These are phyloP conservation scores for Scalesia atractyloides DNA, from an alignment of 129 eudicot genomes.

Conservation along the genomic window DNA sequence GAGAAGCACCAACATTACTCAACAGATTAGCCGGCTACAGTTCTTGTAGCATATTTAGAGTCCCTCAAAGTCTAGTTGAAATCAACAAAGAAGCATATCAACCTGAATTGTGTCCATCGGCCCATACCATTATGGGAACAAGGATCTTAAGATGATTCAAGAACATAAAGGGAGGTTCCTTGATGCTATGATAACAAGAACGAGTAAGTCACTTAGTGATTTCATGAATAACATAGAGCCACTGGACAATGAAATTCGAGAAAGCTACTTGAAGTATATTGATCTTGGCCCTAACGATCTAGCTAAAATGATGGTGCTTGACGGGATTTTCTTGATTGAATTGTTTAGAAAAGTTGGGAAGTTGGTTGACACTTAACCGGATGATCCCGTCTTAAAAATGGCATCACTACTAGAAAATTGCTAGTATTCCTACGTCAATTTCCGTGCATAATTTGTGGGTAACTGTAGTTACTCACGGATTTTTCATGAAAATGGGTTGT, in stretches of 20 bases:
- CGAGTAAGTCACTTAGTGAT: slow-evolving; percentile 14
- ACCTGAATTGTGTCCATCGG: slow-evolving; percentile 42
- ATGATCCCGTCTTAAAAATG: too few species aligned
- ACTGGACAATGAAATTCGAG: slow-evolving; percentile 23
- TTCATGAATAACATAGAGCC: slow-evolving; percentile 15
- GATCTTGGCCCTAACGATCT: slow-evolving; percentile 26
- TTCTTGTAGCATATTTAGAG: slow-evolving; percentile 43
- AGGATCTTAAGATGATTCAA: slow-evolving; percentile 41
- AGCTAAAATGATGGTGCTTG: slow-evolving; percentile 50
- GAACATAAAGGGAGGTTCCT: slow-evolving; percentile 45
- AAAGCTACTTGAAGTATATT: slow-evolving; percentile 35
- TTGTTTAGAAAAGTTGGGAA: slow-evolving; percentile 40
- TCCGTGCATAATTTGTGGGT: too few species aligned
- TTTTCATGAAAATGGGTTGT: too few species aligned
- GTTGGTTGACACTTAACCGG: slow-evolving; percentile 3
- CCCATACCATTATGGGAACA: slow-evolving; percentile 37
- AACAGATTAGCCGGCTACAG: slow-evolving; percentile 30
- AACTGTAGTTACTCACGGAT: too few species aligned
- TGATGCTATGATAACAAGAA: slow-evolving; percentile 18
- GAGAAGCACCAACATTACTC: slow-evolving; percentile 29
- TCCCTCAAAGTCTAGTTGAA: slow-evolving; percentile 37
- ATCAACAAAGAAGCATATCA: slow-evolving; percentile 37
- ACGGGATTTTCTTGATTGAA: slow-evolving; percentile 40
- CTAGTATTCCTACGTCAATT: too few species aligned
- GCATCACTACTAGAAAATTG: too few species aligned